Evolutionary conservation across 257 asterid species (phyloP).

Genomic region (Solanum infundibuliforme): DNA sequence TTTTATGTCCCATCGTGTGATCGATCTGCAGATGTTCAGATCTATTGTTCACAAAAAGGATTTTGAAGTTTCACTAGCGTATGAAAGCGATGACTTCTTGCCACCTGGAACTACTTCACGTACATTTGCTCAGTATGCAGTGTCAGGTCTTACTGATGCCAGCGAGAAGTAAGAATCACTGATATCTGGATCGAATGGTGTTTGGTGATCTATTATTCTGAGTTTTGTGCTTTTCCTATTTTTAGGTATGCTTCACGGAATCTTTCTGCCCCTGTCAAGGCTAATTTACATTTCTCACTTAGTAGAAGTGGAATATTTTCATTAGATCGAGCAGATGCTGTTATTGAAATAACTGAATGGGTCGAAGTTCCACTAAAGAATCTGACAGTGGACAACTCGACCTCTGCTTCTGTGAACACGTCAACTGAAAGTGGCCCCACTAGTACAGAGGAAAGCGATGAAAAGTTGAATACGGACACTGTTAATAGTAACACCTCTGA

Average conservation of each 20-base stretch:
- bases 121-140: conserved; percentile 71
- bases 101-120: conserved; percentile 72
- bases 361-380: conserved; percentile 87
- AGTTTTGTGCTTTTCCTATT: conserved; percentile 4
- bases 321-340: conserved; percentile 91
- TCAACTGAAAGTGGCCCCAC: conserved; percentile 39
- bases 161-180: conserved; percentile 54
- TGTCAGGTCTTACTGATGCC: conserved; percentile 76
- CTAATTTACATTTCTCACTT: conserved; percentile 87
- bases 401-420: conserved; percentile 48
- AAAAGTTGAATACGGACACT: conserved; percentile 33
- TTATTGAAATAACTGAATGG: conserved; percentile 93
- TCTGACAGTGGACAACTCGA: conserved; percentile 72
- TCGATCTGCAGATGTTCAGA: conserved; percentile 68
- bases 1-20: background rate
- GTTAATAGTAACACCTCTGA: conserved; percentile 31
- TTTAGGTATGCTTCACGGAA: conserved; percentile 81
- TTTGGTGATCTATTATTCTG: background rate
- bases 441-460: conserved; percentile 48
- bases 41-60: conserved; percentile 78
- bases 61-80: conserved; percentile 85
- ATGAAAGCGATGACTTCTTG: conserved; percentile 63
- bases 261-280: conserved; percentile 90
- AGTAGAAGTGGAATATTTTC: conserved; percentile 86
- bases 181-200: conserved; percentile 7